These are phyloP conservation scores for Croton laevigatus DNA, from an alignment of 441 rosid genomes.

Conservation along the genomic window DNA sequence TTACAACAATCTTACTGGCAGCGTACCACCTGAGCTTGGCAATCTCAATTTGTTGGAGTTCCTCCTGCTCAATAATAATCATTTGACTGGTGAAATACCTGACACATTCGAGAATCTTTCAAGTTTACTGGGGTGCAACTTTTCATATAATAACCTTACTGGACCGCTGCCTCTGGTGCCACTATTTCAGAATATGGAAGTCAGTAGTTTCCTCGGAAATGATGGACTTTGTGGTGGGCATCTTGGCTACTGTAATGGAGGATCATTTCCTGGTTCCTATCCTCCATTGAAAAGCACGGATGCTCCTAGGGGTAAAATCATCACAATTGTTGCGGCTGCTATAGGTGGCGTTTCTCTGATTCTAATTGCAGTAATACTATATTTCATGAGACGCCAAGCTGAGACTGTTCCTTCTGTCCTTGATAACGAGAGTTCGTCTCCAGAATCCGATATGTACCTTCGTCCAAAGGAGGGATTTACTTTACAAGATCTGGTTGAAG, in stretches of 20 bases:
- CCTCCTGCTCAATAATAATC: constrained; percentile 75
- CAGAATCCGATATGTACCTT: constrained; percentile 70
- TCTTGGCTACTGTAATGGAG: constrained; percentile 48
- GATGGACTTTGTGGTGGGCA: constrained; percentile 84
- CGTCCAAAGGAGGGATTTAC: constrained; percentile 80
- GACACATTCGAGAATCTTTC: constrained; percentile 64
- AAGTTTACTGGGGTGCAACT: constrained; percentile 88
- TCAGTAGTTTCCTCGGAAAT: constrained; percentile 67
- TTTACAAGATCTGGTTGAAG: constrained; percentile 71
- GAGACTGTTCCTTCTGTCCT: constrained; percentile 46
- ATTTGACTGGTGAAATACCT: constrained; percentile 78
- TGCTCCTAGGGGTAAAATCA: constrained; percentile 51
- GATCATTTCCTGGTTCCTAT: constrained; percentile 35
- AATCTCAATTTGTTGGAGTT: constrained; percentile 65
- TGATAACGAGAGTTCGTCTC: constrained; percentile 47
- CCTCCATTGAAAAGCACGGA: constrained; percentile 31
- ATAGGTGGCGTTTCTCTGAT: constrained; percentile 79
- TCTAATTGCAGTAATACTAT: constrained; percentile 58
- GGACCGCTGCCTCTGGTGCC: constrained; percentile 65
- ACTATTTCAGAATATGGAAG: constrained; percentile 71
- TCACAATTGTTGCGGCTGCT: constrained; percentile 51
- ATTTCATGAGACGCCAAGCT: constrained; percentile 57
- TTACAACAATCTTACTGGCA: constrained; percentile 60
- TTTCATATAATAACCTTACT: constrained; percentile 78
- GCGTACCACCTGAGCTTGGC: constrained; percentile 76